Evolutionary conservation across 164 flowering plant genomes (phyloP), one percentile per base, ranked within the genome.

Genomic region (Macadamia integrifolia): DNA sequence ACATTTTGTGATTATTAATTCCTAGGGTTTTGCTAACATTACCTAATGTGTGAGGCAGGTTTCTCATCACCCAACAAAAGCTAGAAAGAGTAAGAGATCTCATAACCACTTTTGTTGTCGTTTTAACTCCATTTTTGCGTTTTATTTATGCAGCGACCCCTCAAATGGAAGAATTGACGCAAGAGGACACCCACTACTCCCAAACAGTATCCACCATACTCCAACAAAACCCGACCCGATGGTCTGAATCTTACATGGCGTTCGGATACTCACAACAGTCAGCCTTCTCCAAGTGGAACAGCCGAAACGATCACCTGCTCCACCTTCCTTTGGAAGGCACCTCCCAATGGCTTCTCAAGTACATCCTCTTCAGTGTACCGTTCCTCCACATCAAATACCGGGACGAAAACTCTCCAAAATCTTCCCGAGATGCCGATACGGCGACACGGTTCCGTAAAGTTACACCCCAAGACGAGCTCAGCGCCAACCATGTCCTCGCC

Each of bases 271-370:
- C 91, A 13, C 53, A 66, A 59, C 83, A 81, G 55, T 82, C 94
- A 1, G 80, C 92, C 1, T 92, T 92, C 60, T 61, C 82, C 61
- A 81, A 68, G 72, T 92, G 96, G 94, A 80, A 68, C 8, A 6
- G 46, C 30, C 72, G 72, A 31, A 64, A 61, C n/a, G 78, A 81
- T n/a, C 69, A 61, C 58, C 80, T 57, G 80, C 67, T 66, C 66
- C 75, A 30, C 42, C 32, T 35, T 28, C 76, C 74, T 0, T 18
- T 60, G 9, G 85, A 76, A 5, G 84, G 75, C 50, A 66, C 80
- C 14, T 84, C 97, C 9, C 99, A 95, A 67, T 84, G 84, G 81
- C 73, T 80, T 59, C 91, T 95, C 66, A 95, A 95, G 69, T 82
- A 84, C 85, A 71, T 88, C 2, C 82, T 95, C 35, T 85, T 87